Evolutionary conservation across 306 rosid species (phyloP).

Genomic region (Quercus bicolor): DNA sequence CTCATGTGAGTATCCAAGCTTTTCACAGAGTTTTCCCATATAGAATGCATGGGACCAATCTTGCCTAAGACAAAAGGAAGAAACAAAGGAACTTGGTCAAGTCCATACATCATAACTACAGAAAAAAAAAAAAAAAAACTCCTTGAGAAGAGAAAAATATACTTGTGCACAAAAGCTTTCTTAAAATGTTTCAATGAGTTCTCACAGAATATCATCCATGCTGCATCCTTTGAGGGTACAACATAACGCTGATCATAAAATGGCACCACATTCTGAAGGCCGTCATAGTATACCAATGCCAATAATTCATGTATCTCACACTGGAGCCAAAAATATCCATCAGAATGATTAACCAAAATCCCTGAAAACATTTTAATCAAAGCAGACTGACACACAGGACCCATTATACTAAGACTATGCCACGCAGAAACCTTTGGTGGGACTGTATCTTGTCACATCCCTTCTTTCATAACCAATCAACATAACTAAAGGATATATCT

Average conservation of each 20-base stretch:
- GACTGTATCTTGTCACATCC: neutral
- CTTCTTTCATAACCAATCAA: neutral
- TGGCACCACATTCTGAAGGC: constrained; percentile 96
- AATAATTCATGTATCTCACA: constrained; percentile 91
- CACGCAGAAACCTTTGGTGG: neutral
- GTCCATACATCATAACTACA: constrained; percentile 3
- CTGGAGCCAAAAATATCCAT: constrained; percentile 45
- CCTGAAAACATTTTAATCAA: constrained; percentile 8
- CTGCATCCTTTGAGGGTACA: constrained; percentile 75
- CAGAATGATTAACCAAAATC: constrained; percentile 14
- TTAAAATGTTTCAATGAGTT: constrained; percentile 93
- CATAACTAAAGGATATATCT: neutral
- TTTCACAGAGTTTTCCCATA: constrained; percentile 91
- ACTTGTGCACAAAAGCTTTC: constrained; percentile 85
- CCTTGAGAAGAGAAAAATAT: constrained; percentile 28
- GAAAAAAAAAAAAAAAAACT: constrained; percentile 6
- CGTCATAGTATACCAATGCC: constrained; percentile 96
- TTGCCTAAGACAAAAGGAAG: constrained; percentile 51
- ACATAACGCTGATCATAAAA: constrained; percentile 88
- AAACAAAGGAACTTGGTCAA: constrained; percentile 18
- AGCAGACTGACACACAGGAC: constrained; percentile 6
- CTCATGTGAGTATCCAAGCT: constrained; percentile 75
- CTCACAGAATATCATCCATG: constrained; percentile 77
- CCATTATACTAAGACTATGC: too few relatives aligned
- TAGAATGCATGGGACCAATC: constrained; percentile 97